phyloP scores from a whole-genome alignment of 495 filamentous ascomycete genomes.

The Lasiosphaeria hispida region DNA sequence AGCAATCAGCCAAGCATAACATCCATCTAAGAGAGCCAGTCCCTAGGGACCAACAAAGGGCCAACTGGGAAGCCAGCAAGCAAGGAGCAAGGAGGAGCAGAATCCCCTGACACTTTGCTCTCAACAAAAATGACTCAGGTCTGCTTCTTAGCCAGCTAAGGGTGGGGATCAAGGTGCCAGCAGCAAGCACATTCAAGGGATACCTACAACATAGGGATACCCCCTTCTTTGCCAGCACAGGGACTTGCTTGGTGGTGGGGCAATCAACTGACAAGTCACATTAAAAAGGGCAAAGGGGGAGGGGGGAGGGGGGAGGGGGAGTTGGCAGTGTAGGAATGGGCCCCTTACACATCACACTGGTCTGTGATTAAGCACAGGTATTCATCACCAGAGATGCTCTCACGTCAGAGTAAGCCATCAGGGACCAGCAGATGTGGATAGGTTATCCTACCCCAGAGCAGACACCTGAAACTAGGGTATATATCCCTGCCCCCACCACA shows the following conservation, averaged over 20 bases:
- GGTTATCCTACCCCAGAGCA: conserved; percentile 2
- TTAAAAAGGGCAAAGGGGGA: neutral
- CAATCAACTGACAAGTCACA: conserved; percentile 4
- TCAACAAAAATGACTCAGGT: neutral
- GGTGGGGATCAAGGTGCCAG: neutral
- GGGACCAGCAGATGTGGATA: conserved; percentile 1
- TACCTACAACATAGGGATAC: conserved; percentile 4
- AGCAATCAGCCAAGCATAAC: conserved; percentile 8
- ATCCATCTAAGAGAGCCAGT: conserved; percentile 3
- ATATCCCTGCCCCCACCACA: neutral
- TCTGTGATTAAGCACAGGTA: conserved; percentile 5
- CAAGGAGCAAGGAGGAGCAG: conserved; percentile 3
- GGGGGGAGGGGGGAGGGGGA: conserved; percentile 3
- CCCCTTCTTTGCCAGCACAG: conserved; percentile 4
- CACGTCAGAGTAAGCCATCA: conserved; percentile 3
- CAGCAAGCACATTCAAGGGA: conserved; percentile 1
- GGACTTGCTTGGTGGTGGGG: conserved; percentile 1
- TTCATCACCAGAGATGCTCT: conserved; percentile 4
- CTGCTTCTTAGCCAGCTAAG: neutral
- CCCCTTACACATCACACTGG: conserved; percentile 1
- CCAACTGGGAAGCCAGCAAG: neutral
- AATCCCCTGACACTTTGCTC: neutral
- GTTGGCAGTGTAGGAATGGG: conserved; percentile 2
- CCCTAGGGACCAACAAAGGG: conserved; percentile 2
- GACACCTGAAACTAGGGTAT: conserved; percentile 4